Conservation (phyloP, 768 basidiomycete species). For the Suillus fuscotomentosus region DNA sequence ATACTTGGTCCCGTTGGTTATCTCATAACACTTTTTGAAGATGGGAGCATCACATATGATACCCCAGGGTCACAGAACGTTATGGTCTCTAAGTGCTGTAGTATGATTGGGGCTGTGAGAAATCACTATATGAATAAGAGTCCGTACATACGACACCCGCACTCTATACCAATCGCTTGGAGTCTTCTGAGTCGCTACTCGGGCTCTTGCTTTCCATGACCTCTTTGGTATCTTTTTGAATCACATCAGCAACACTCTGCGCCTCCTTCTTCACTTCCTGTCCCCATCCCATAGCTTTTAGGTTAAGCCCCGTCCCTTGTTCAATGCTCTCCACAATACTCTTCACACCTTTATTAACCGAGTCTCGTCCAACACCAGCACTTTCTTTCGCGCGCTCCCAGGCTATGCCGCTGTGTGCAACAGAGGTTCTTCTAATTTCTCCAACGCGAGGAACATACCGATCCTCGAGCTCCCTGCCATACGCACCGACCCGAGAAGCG, state of each 20-base stretch:
- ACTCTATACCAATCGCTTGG: slow-evolving; percentile 3
- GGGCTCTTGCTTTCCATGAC: slow-evolving; percentile 1
- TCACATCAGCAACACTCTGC: slow-evolving; percentile 21
- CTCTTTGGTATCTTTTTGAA: slow-evolving; percentile 26
- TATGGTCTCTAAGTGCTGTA: neutral
- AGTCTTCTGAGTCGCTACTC: neutral
- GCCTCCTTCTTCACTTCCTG: slow-evolving; percentile 20
- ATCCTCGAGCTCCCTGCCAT: slow-evolving; percentile 70
- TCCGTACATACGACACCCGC: neutral
- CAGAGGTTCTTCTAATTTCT: slow-evolving; percentile 62
- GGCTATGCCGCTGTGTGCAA: slow-evolving; percentile 58
- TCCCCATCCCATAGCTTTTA: slow-evolving; percentile 57
- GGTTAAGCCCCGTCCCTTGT: slow-evolving; percentile 69
- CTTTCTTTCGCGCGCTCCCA: slow-evolving; percentile 56
- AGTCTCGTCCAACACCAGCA: slow-evolving; percentile 44
- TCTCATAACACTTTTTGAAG: neutral
- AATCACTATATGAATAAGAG: neutral
- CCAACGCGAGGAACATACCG: slow-evolving; percentile 67
- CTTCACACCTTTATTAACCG: slow-evolving; percentile 43
- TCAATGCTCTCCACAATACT: slow-evolving; percentile 56
- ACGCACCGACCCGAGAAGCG: slow-evolving; percentile 62
- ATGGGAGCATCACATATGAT: neutral
- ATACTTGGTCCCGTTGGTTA: neutral
- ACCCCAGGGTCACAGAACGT: neutral
- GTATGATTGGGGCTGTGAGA: neutral